Evolutionary conservation across 257 asterid species (phyloP).

Genomic region (Nicotiana tomentosiformis): DNA sequence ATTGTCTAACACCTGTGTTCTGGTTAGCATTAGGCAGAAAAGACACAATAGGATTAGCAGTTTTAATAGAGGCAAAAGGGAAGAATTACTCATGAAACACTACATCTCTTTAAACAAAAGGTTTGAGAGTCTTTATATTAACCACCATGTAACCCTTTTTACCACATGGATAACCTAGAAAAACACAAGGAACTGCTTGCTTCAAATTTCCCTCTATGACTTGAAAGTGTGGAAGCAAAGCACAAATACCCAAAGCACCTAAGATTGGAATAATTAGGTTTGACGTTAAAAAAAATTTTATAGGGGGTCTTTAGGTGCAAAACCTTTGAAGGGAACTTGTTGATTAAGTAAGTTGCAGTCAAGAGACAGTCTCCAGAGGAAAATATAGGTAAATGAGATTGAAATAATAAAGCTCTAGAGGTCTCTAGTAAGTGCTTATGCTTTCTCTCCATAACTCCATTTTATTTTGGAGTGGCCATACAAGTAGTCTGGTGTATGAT

Average conservation of each 20-base stretch:
- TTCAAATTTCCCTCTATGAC: not conserved
- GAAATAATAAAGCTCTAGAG: too few relatives aligned
- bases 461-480: too few relatives aligned
- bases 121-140: not conserved
- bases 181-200: not conserved
- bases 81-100: not conserved
- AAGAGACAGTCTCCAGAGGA: too few relatives aligned
- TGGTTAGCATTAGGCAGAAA: not conserved
- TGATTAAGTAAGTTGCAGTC: too few relatives aligned
- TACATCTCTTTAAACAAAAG: not conserved
- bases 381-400: too few relatives aligned
- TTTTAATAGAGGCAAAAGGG: too few relatives aligned
- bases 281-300: not conserved
- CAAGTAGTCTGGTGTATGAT: too few relatives aligned
- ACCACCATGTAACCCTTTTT: not conserved
- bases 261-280: not conserved
- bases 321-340: too few relatives aligned
- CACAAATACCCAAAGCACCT: not conserved
- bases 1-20: too few relatives aligned
- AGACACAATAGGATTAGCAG: too few relatives aligned
- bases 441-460: too few relatives aligned
- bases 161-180: not conserved
- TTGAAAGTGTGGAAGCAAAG: not conserved
- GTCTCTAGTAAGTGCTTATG: too few relatives aligned
- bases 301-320: not conserved